phyloP scores from a whole-genome alignment of 148 eudicot species.

The Rhododendron williamsianum region DNA sequence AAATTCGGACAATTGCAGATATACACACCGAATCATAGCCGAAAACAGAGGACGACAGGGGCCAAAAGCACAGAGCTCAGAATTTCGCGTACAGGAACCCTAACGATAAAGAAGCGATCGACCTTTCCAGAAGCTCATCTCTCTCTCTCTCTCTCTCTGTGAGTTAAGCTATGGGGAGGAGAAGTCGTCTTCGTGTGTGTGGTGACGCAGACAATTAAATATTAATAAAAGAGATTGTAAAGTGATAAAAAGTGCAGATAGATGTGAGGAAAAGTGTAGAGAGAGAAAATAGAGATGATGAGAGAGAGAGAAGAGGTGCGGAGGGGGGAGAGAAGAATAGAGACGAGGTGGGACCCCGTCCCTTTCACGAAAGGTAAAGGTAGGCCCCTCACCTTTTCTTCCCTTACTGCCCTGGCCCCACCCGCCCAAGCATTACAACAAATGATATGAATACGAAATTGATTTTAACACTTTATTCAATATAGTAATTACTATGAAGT shows the following conservation, averaged over 20 bases:
- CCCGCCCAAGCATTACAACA: background rate
- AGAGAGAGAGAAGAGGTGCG: no score
- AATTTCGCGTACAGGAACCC: constrained; percentile 13
- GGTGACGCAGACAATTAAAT: constrained; percentile 9
- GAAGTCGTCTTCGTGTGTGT: background rate
- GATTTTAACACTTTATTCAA: background rate
- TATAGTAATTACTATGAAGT: no score
- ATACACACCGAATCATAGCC: background rate
- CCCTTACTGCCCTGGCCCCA: background rate
- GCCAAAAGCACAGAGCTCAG: background rate
- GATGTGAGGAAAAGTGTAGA: background rate
- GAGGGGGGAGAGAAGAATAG: background rate
- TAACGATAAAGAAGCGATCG: constrained; percentile 8
- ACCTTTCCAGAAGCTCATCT: background rate
- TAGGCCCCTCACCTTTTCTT: constrained; percentile 10
- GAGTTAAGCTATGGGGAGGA: background rate
- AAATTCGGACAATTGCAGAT: background rate
- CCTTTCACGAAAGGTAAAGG: constrained; percentile 25
- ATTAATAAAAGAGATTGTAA: background rate
- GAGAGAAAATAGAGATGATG: background rate
- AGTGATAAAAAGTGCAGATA: constrained; percentile 37
- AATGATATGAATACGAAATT: background rate
- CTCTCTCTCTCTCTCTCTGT: background rate
- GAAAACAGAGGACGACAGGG: background rate
- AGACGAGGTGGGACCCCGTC: constrained; percentile 34